phyloP scores from a whole-genome alignment of 306 rosid species.

The Argentina anserina region DNA sequence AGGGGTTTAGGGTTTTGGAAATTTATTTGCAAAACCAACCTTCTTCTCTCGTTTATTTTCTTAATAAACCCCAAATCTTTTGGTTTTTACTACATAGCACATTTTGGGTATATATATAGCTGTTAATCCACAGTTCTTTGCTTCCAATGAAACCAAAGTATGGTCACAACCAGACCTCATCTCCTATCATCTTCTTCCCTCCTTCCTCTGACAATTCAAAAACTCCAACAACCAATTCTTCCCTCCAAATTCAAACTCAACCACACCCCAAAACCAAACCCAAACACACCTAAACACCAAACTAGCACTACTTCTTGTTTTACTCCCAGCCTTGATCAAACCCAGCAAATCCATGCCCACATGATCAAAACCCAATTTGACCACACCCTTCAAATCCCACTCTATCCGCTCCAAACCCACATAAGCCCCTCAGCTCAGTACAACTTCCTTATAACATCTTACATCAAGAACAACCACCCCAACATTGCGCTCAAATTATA shows the following conservation, averaged over 20 bases:
- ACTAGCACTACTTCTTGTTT: conserved; percentile 1
- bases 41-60: neutral
- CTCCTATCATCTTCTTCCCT: conserved; percentile 24
- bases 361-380: conserved; percentile 49
- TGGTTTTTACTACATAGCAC: neutral
- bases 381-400: conserved; percentile 26
- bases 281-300: conserved; percentile 2
- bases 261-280: neutral
- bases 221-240: conserved; percentile 22
- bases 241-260: conserved; percentile 5
- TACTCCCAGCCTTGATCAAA: conserved; percentile 30
- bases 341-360: conserved; percentile 58
- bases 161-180: conserved; percentile 28
- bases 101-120: neutral
- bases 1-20: conserved; percentile 40
- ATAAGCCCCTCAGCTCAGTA: conserved; percentile 38
- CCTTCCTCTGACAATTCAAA: conserved; percentile 28
- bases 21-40: conserved; percentile 15
- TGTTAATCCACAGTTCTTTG: neutral
- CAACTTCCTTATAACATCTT: conserved; percentile 61
- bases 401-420: conserved; percentile 26
- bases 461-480: conserved; percentile 45
- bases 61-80: neutral
- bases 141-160: conserved; percentile 9
- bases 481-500: conserved; percentile 36